Percentiles rank a stretch among this genome's conserved stretches.
Conservation (phyloP, 2,329 filamentous ascomycete genomes). For the Exophiala phaeomuriformis region DNA sequence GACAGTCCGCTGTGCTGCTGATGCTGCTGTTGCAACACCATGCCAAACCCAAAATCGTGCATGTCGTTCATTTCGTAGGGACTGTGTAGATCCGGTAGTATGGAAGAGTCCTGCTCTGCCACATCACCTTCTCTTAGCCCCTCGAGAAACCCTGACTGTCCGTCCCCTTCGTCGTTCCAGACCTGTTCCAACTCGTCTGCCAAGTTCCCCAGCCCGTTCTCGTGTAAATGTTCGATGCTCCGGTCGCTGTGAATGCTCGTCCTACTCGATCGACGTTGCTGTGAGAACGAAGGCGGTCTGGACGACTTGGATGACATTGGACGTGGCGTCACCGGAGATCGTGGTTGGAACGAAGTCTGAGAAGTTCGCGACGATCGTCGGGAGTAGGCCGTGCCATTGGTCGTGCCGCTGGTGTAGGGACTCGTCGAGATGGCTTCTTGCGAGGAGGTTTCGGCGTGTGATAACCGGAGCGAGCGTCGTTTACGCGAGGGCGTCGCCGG, state of each 20-base stretch:
- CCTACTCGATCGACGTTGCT: constrained; percentile 16
- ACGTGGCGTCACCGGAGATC: constrained; percentile 36
- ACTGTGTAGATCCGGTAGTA: constrained; percentile 10
- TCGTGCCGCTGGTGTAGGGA: constrained; percentile 22
- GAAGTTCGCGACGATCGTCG: constrained; percentile 26
- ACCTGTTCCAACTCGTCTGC: constrained; percentile 58
- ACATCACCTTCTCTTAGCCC: constrained; percentile 34
- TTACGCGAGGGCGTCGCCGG: constrained; percentile 23
- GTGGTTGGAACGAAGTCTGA: constrained; percentile 23
- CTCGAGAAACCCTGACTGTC: constrained; percentile 33
- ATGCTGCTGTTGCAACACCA: constrained; percentile 24
- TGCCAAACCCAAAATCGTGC: constrained; percentile 22
- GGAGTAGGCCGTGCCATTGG: constrained; percentile 23
- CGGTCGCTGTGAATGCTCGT: constrained; percentile 32
- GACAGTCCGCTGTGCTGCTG: constrained; percentile 17
- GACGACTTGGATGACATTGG: constrained; percentile 33
- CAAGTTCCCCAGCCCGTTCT: constrained; percentile 51
- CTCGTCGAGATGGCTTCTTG: constrained; percentile 17
- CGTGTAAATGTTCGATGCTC: constrained; percentile 25
- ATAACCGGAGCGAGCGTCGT: constrained; percentile 22
- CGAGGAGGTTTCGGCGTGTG: constrained; percentile 11
- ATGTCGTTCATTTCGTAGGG: constrained; percentile 21
- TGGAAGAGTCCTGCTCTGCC: constrained; percentile 9
- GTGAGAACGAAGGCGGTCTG: constrained; percentile 22
- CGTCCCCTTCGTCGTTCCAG: constrained; percentile 48